A percentile compares a stretch with the other conserved stretches of the same genome.
These are phyloP conservation scores for Arctostaphylos glauca DNA, from an alignment of 148 eudicot genomes.

Conservation along the genomic window DNA sequence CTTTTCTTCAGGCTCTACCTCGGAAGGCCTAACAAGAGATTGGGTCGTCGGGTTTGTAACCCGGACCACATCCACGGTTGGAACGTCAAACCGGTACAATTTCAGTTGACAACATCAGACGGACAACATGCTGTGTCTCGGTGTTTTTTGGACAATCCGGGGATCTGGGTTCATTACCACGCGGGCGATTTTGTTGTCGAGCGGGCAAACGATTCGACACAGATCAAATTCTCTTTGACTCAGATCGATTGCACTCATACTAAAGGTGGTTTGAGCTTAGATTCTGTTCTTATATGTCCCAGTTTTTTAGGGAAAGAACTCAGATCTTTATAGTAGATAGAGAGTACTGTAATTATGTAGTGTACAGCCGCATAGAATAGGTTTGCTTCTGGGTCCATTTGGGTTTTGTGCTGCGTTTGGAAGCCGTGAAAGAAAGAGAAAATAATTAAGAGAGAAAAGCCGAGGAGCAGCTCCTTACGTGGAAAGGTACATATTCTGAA, in stretches of 20 bases:
- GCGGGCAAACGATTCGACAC: constrained; percentile 39
- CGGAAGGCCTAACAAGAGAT: constrained; percentile 51
- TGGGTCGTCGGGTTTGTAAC: constrained; percentile 52
- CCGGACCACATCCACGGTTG: constrained; percentile 71
- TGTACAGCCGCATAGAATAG: background rate
- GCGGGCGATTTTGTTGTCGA: constrained; percentile 68
- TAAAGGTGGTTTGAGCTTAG: constrained; percentile 81
- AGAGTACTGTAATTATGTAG: constrained; percentile 4
- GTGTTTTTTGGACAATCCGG: constrained; percentile 50
- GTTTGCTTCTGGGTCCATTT: background rate
- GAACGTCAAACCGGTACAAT: constrained; percentile 63
- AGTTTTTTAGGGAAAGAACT: constrained; percentile 34
- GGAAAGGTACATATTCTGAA: too few species aligned
- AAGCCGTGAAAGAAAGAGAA: background rate
- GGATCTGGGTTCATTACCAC: constrained; percentile 63
- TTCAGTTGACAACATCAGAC: constrained; percentile 58
- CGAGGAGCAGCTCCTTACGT: too few species aligned
- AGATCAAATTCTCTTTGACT: constrained; percentile 61
- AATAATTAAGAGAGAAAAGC: too few species aligned
- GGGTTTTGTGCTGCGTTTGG: background rate
- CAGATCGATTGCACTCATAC: constrained; percentile 93
- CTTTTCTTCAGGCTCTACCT: constrained; percentile 70
- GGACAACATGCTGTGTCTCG: constrained; percentile 57
- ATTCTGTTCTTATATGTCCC: constrained; percentile 70
- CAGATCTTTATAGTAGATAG: constrained; percentile 23